Evolutionary conservation across 1,284 basidiomycete genomes (phyloP), one percentile per base, ranked within the genome.

Genomic region (Paramarasmius palmivorus): DNA sequence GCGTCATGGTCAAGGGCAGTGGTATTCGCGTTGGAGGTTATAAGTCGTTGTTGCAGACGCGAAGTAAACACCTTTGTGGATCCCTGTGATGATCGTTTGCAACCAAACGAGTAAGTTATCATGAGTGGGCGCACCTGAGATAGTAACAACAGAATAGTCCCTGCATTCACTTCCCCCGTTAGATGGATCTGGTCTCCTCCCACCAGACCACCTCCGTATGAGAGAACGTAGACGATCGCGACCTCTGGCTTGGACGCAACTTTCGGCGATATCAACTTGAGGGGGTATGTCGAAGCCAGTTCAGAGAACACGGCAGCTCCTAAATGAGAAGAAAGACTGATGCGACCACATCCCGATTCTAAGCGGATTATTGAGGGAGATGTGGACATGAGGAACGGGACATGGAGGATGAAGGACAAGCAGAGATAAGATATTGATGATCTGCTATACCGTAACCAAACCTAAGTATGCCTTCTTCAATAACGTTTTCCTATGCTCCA

Each of bases 191-290:
- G 70, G 72, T 99, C 96, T 0, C 95, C 95, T 4, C 88, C 85
- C 25, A 99, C 92, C 4, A 98, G 80, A 1, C 96, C 96, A 12
- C 96, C 96, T 1, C 96, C 96, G 62, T 98, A 98, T 20, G 86
- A 87, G 50, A 98, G 73, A 25, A 93, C 75, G 65, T 98, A 98
- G 19, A 88, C 83, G 45, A 90, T 75, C 5, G 83, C 87, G 14
- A 94, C 77, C 19, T 73, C 68, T 37, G 73, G 66, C 40, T 74
- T 72, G 10, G 67, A 59, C 8, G 19, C 14, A 20, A 79, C 68
- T 52, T 75, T 76, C 1, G 94, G 92, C 2, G 91, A 86, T 56
- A 98, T 77, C 20, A 98, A 81, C 72, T 98, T 98, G 62, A 98
- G 78, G 2, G 95, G 95, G 68, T 98, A 98, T 2, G 86, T 80